Percentiles rank a stretch among this genome's conserved stretches.
Evolutionary conservation across 2,329 filamentous ascomycete species (phyloP).

Genomic region (Verticillium isaacii): DNA sequence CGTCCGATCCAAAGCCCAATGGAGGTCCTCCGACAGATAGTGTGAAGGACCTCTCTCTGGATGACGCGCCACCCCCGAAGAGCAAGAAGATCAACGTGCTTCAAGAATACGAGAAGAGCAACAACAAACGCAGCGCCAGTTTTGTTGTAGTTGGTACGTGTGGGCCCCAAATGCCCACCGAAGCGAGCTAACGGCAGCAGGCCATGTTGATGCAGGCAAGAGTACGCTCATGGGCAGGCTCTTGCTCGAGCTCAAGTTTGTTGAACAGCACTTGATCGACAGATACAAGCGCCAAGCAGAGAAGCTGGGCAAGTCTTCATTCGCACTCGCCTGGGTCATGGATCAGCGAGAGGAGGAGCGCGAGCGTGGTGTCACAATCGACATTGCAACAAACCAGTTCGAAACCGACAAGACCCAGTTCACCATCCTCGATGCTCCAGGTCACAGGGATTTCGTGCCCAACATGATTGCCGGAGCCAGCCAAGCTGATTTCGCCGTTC

Average conservation of each 20-base stretch:
- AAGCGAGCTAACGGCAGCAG: constrained; percentile 33
- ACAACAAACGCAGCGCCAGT: constrained; percentile 75
- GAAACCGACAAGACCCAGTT: constrained; percentile 83
- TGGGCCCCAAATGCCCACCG: constrained; percentile 1
- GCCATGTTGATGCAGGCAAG: constrained; percentile 96
- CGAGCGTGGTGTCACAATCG: constrained; percentile 87
- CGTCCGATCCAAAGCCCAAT: constrained; percentile 8
- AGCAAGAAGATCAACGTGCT: constrained; percentile 83
- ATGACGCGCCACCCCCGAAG: constrained; percentile 52
- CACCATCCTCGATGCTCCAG: constrained; percentile 92
- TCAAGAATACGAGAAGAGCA: constrained; percentile 70
- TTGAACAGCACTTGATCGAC: constrained; percentile 84
- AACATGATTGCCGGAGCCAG: constrained; percentile 98
- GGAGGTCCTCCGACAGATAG: constrained; percentile 15
- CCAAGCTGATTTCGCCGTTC: constrained; percentile 90
- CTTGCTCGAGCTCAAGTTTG: constrained; percentile 79
- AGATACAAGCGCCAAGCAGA: constrained; percentile 86
- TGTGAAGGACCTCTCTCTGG: constrained; percentile 37
- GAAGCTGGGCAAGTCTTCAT: constrained; percentile 88
- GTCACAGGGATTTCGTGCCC: constrained; percentile 92
- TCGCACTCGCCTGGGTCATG: constrained; percentile 94
- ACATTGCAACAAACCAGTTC: constrained; percentile 93
- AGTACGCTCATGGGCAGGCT: constrained; percentile 97
- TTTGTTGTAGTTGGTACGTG: constrained; percentile 85
- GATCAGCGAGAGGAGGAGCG: constrained; percentile 90